Evolutionary conservation across 176 grass and related monocot species (phyloP).

Genomic region (Alopecurus myosuroides): DNA sequence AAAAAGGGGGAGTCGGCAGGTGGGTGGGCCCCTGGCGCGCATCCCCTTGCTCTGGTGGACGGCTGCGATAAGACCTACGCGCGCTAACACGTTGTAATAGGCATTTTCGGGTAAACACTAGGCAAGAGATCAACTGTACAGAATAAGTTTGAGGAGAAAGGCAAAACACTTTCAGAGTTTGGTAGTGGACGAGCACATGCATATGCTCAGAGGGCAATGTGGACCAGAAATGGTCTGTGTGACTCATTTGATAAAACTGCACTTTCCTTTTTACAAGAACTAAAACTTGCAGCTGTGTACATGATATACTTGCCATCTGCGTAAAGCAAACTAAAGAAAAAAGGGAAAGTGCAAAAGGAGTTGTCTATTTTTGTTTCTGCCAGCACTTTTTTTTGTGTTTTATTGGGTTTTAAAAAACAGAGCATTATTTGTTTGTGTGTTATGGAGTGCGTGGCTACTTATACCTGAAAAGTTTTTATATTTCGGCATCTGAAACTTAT

Average conservation of each 20-base stretch:
- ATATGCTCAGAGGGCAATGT: not conserved
- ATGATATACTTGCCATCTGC: not conserved
- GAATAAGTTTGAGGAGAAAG: slow-evolving; percentile 1
- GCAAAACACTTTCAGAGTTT: not conserved
- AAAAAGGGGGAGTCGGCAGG: too few relatives aligned
- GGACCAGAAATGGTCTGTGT: not conserved
- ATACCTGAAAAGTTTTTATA: not conserved
- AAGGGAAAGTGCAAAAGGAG: not conserved
- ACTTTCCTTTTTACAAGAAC: not conserved
- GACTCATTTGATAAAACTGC: not conserved
- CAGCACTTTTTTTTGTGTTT: not conserved
- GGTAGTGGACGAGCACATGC: not conserved
- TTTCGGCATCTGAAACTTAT: not conserved
- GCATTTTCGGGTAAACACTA: not conserved
- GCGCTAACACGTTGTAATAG: too few relatives aligned
- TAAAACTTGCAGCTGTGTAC: not conserved
- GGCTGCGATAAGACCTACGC: too few relatives aligned
- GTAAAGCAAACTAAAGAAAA: not conserved
- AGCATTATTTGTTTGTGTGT: too few relatives aligned
- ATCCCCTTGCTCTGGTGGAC: too few relatives aligned
- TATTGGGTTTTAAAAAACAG: too few relatives aligned
- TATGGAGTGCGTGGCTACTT: not conserved
- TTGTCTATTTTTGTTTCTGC: not conserved
- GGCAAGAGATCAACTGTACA: not conserved
- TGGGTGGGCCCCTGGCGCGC: too few relatives aligned